A percentile compares a stretch with the other conserved stretches of the same genome.
Evolutionary conservation across 202 grass and related monocot species (phyloP).

Genomic region (Cymbopogon flexuosus): DNA sequence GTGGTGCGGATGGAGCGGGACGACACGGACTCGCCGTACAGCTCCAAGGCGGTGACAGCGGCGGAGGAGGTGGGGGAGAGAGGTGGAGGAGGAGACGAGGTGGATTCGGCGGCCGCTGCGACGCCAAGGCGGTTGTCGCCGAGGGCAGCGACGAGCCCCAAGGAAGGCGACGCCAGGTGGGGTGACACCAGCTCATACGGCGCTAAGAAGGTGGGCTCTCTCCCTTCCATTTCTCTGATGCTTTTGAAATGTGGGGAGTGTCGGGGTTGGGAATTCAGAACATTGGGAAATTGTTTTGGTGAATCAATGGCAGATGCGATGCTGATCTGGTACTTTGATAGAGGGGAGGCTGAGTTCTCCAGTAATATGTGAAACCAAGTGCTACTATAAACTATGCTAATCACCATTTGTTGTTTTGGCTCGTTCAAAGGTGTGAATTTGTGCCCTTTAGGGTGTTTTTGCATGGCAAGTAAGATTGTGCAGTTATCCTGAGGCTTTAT

Average conservation of each 20-base stretch:
- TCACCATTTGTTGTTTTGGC: not conserved
- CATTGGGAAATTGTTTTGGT: not conserved
- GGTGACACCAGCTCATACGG: conserved; percentile 73
- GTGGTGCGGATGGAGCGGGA: conserved; percentile 34
- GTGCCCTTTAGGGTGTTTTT: not conserved
- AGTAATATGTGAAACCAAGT: not conserved
- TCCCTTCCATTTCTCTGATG: not conserved
- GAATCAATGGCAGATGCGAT: not conserved
- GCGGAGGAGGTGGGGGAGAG: conserved; percentile 27
- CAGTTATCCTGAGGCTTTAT: not conserved
- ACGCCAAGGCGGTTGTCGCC: conserved; percentile 24
- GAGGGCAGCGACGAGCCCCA: conserved; percentile 32
- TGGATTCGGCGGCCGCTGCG: conserved; percentile 33
- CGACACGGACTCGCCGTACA: conserved; percentile 58
- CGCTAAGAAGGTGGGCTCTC: conserved; percentile 55
- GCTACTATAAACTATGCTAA: not conserved
- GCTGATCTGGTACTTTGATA: not conserved
- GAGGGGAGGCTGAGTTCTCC: no score
- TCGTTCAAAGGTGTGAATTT: not conserved
- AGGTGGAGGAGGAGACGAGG: conserved; percentile 32
- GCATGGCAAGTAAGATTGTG: not conserved
- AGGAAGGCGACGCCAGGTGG: conserved; percentile 47
- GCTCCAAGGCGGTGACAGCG: conserved; percentile 39
- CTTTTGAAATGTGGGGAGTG: conserved; percentile 16
- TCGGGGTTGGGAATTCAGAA: not conserved